Evolutionary conservation across 352 stramenopile genomes (phyloP).

Genomic region (Pythium sp.): DNA sequence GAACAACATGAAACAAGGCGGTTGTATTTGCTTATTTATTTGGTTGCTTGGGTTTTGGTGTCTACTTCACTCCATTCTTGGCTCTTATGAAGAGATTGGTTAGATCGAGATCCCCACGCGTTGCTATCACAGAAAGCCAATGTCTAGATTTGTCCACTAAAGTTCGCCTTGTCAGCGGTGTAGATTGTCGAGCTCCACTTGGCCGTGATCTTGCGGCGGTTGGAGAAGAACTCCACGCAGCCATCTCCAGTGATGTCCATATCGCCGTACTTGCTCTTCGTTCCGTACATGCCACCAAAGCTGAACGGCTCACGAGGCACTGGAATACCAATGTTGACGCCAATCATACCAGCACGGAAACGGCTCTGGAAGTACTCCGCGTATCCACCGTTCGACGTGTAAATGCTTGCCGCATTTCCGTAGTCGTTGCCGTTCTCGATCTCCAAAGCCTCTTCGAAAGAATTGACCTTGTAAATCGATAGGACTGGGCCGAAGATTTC

Average conservation of each 20-base stretch:
- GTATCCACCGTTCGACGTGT: conserved; percentile 92
- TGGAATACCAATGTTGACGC: conserved; percentile 96
- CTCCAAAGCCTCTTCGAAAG: conserved; percentile 92
- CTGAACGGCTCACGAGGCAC: conserved; percentile 95
- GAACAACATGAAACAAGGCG: conserved; percentile 5
- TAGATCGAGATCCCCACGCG: not conserved
- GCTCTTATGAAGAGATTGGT: not conserved
- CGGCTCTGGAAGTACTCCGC: conserved; percentile 93
- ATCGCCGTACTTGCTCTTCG: conserved; percentile 96
- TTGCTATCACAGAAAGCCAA: not conserved
- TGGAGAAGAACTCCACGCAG: conserved; percentile 97
- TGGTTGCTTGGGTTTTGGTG: not conserved
- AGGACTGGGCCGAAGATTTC: conserved; percentile 99
- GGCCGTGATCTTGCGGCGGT: conserved; percentile 95
- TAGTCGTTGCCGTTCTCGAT: conserved; percentile 97
- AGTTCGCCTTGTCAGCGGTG: conserved; percentile 58
- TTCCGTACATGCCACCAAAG: conserved; percentile 97
- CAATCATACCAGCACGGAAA: conserved; percentile 94
- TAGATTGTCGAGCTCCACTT: conserved; percentile 86
- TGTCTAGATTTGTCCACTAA: conserved; percentile 61
- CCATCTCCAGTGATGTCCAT: conserved; percentile 98
- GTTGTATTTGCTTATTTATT: not conserved
- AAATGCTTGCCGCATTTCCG: conserved; percentile 97
- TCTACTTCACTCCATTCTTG: not conserved
- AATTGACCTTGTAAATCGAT: conserved; percentile 77